These are phyloP conservation scores for Nyssa sinensis DNA, from an alignment of 148 eudicot species.

Conservation along the genomic window DNA sequence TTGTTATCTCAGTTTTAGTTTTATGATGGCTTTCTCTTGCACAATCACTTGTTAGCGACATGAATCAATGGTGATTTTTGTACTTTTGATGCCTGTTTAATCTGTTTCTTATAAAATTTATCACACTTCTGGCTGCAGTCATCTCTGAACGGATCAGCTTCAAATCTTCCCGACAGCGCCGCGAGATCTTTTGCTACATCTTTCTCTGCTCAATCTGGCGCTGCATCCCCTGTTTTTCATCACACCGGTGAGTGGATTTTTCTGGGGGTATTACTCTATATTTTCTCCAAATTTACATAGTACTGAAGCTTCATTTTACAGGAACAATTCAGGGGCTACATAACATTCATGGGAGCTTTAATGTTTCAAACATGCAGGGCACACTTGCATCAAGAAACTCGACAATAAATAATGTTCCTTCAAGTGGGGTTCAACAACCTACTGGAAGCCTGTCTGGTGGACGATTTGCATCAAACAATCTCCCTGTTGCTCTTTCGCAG, in stretches of 20 bases:
- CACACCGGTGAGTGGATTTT: constrained; percentile 53
- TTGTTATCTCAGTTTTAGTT: neutral
- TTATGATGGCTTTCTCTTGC: neutral
- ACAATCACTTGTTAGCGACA: neutral
- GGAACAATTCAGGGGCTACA: constrained; percentile 65
- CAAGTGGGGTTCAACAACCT: constrained; percentile 89
- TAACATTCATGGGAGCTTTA: constrained; percentile 80
- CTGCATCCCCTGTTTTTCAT: constrained; percentile 60
- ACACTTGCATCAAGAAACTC: constrained; percentile 81
- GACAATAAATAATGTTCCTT: constrained; percentile 67
- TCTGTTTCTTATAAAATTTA: neutral
- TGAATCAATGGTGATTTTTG: neutral
- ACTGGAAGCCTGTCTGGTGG: constrained; percentile 73
- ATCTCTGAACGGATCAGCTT: constrained; percentile 54
- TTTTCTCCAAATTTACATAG: neutral
- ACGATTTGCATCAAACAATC: constrained; percentile 73
- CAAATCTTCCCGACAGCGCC: constrained; percentile 56
- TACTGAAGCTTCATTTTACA: constrained; percentile 20
- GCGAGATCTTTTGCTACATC: constrained; percentile 51
- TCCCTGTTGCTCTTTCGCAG: constrained; percentile 82
- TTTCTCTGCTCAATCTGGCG: constrained; percentile 60
- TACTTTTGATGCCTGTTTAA: neutral
- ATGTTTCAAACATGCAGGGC: constrained; percentile 71
- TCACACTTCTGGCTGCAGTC: constrained; percentile 33
- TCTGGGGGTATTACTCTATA: constrained; percentile 8